A percentile compares a stretch with the other conserved stretches of the same genome.
Evolutionary conservation across 1,284 basidiomycete species (phyloP).

Genomic region (Phaffia rhodozyma): DNA sequence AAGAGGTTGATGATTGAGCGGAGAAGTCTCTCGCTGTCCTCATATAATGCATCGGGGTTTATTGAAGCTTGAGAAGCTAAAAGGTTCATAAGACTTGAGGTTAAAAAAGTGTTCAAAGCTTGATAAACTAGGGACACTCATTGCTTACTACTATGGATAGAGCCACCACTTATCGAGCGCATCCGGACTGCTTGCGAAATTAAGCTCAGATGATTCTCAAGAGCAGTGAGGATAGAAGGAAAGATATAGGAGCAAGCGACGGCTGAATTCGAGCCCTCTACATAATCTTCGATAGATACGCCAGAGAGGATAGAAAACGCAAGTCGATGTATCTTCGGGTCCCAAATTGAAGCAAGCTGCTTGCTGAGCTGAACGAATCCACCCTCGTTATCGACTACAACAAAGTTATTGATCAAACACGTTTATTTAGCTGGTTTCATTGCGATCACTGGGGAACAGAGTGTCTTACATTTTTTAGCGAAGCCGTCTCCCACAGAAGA

Average conservation of each 20-base stretch:
- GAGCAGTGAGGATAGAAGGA: constrained; percentile 4
- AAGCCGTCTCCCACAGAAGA: constrained; percentile 30
- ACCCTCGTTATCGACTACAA: constrained; percentile 11
- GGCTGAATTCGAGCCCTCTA: neutral
- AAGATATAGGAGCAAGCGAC: constrained; percentile 14
- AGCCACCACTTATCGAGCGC: too few species aligned
- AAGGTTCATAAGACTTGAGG: too few species aligned
- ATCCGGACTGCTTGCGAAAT: too few species aligned
- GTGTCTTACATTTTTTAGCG: constrained; percentile 30
- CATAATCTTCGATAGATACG: neutral
- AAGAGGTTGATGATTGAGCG: constrained; percentile 3
- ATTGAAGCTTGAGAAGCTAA: too few species aligned
- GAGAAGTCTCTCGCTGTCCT: neutral
- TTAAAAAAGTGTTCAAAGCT: too few species aligned
- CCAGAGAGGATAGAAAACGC: constrained; percentile 9
- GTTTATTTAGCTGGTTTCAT: neutral
- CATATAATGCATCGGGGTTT: too few species aligned
- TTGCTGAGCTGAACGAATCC: constrained; percentile 11
- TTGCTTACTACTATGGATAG: neutral
- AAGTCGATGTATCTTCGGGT: neutral
- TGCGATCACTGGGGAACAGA: neutral
- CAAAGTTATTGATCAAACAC: neutral
- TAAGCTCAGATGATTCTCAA: constrained; percentile 2
- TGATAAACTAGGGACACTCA: neutral
- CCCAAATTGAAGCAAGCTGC: constrained; percentile 9